Conservation (phyloP, 2,329 filamentous ascomycete species). For the Fusarium burgessii region DNA sequence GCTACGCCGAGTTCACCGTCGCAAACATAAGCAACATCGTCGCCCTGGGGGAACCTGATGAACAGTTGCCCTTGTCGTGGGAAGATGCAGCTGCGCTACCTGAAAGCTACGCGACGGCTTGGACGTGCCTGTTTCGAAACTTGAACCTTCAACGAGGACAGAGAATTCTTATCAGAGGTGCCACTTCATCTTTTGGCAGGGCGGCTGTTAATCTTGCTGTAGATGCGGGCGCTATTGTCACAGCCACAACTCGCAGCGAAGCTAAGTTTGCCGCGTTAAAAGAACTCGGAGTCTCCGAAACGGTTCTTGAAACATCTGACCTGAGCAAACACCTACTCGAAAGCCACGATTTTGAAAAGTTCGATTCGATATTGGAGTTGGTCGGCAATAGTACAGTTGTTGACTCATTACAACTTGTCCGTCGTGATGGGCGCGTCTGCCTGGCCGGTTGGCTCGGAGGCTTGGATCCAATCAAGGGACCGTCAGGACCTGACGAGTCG, state of each 20-base stretch:
- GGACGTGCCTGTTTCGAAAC: neutral
- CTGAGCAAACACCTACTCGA: accelerated
- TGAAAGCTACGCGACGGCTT: neutral
- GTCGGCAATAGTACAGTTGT: neutral
- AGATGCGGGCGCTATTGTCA: neutral
- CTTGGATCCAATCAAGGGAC: neutral
- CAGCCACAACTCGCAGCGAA: neutral
- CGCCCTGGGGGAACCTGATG: neutral
- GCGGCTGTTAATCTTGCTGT: neutral
- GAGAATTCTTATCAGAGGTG: neutral
- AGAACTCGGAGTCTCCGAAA: neutral
- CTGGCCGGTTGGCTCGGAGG: neutral
- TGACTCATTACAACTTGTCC: neutral
- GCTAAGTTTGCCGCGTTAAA: neutral
- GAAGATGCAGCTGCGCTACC: neutral
- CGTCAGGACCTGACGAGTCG: neutral
- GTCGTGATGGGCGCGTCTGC: neutral
- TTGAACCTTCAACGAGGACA: neutral
- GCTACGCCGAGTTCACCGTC: neutral
- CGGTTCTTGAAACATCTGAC: neutral
- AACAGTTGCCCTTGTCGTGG: neutral
- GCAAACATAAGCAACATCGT: neutral
- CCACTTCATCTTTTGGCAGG: neutral
- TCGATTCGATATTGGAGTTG: neutral
- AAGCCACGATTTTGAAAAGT: accelerated